phyloP scores from a whole-genome alignment of 345 rosid species.

The Rhodomyrtus tomentosa region DNA sequence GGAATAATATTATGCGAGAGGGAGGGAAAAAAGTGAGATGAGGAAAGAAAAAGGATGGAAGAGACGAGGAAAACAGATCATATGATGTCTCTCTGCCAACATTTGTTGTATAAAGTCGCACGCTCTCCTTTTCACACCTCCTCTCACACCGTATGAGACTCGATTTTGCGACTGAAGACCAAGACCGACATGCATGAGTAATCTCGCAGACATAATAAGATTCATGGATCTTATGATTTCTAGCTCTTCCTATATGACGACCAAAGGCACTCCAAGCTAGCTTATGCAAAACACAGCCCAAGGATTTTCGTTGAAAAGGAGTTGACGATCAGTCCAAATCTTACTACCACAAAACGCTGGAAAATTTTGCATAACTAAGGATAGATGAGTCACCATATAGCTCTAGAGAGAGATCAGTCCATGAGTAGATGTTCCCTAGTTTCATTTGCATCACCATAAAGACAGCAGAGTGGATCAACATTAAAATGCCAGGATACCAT shows the following conservation, averaged over 20 bases:
- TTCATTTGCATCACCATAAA: not conserved
- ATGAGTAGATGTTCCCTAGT: not conserved
- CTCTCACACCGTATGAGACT: not conserved
- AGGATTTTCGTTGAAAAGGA: not conserved
- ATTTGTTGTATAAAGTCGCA: constrained; percentile 3
- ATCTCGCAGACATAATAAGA: not conserved
- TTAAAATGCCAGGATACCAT: not conserved
- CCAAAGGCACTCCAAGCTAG: not conserved
- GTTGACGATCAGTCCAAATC: not conserved
- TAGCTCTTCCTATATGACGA: not conserved
- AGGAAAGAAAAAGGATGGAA: not conserved
- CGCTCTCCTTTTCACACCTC: constrained; percentile 2
- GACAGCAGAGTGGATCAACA: not conserved
- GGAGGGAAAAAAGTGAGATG: not conserved
- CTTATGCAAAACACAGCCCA: not conserved
- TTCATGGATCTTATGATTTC: not conserved
- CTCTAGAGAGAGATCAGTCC: not conserved
- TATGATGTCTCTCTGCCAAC: not conserved
- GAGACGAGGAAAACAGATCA: not conserved
- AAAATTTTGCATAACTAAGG: not conserved
- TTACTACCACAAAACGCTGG: not conserved
- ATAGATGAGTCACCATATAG: not conserved
- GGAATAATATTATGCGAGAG: not conserved
- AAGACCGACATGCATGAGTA: not conserved
- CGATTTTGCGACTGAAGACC: not conserved